Percentiles rank a stretch among this genome's conserved stretches.
Evolutionary conservation across 441 rosid species (phyloP).

Genomic region (Breynia disticha): DNA sequence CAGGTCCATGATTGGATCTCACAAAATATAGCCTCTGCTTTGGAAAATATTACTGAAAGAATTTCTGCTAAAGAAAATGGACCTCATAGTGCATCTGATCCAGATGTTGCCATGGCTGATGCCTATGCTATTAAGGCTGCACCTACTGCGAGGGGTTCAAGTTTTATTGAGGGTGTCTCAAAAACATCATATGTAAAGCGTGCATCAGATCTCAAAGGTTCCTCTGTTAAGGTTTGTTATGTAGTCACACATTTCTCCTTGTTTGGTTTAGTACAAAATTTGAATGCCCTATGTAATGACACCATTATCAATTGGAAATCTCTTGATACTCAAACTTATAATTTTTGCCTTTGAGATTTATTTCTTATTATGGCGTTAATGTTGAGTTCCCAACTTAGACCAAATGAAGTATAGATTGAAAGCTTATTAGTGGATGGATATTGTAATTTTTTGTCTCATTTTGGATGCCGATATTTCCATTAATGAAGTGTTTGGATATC

Average conservation of each 20-base stretch:
- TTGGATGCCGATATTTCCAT: too few relatives aligned
- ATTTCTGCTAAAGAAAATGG: conserved; percentile 84
- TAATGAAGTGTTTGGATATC: too few relatives aligned
- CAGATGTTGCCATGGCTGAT: conserved; percentile 88
- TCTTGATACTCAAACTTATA: too few relatives aligned
- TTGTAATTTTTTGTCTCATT: too few relatives aligned
- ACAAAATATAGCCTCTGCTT: conserved; percentile 62
- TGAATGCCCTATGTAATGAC: not conserved
- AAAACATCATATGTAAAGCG: conserved; percentile 80
- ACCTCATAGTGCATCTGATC: conserved; percentile 57
- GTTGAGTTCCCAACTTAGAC: too few relatives aligned
- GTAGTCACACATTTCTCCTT: conserved; percentile 2
- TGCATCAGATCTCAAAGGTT: conserved; percentile 83
- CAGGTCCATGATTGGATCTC: conserved; percentile 93
- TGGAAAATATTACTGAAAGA: conserved; percentile 76
- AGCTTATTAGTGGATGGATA: too few relatives aligned
- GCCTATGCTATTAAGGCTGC: conserved; percentile 61
- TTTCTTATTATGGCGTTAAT: too few relatives aligned
- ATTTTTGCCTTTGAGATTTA: too few relatives aligned
- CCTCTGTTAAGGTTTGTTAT: conserved; percentile 78
- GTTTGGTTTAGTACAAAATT: not conserved
- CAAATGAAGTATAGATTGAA: too few relatives aligned
- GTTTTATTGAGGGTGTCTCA: conserved; percentile 90
- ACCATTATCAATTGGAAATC: too few relatives aligned
- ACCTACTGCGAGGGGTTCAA: conserved; percentile 51